Evolutionary conservation across 345 rosid genomes (phyloP), one percentile per base, ranked within the genome.

Genomic region (Boechera stricta): DNA sequence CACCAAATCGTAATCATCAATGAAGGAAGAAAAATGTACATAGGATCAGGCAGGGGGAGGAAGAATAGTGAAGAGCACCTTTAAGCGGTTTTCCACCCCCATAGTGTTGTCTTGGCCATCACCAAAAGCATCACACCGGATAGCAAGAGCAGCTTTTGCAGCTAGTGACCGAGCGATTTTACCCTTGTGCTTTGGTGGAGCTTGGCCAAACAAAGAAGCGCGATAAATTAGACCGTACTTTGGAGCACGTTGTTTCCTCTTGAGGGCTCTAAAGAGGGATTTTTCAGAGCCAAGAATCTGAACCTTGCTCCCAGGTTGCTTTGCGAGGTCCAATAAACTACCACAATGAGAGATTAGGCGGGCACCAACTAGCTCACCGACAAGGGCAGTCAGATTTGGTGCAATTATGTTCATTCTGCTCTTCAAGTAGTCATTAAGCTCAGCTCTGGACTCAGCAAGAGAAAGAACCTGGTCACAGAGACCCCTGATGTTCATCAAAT

Each of bases 361-460:
- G 71, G 97, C 98, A 56, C 99, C 98, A 2, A 92, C 99, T 64
- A 95, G 96, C 84, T 95, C 98, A 5, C 99, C 99, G 0, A 95
- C 99, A 7, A 95, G 87, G 45, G 91, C 90, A 73, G 99, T 91
- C 84, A 95, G 91, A 78, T 91, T 95, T 5, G 99, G 98, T 1
- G 99, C 99, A 26, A 95, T 76, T 1, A 91, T 91, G 75, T 91
- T 89, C 99, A 95, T 95, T 80, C 98, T 83, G 77, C 90, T 88
- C 82, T 95, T 95, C 42, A 92, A 47, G 69, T 89, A 92, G 71
- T 95, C 99, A 64, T 88, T 91, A 32, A 92, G 87, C 54, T 89
- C 97, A 58, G 93, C 97, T 82, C 97, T 88, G 86, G 90, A 90
- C 73, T 90, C 98, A 0, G 99, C 38, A 15, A 95, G 90, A 21